Conservation (phyloP, 1,139 yeast species). For the Blastobotrys aristatus region DNA sequence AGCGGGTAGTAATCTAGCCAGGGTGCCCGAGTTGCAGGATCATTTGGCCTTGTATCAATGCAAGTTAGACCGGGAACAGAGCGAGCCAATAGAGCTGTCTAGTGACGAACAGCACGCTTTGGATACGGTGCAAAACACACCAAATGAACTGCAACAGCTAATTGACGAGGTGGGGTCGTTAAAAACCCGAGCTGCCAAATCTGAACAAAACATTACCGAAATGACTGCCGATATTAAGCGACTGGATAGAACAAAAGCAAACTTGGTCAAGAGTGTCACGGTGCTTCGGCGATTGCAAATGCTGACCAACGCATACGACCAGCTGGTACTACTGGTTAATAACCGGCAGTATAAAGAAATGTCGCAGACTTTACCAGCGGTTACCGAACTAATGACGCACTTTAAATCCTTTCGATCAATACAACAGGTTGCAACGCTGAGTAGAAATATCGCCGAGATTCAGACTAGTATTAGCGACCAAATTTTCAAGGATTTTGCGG, state of each 20-base stretch:
- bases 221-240: constrained; percentile 76
- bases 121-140: constrained; percentile 23
- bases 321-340: constrained; percentile 47
- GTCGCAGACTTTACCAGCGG: constrained; percentile 64
- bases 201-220: constrained; percentile 58
- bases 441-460: constrained; percentile 57
- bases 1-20: constrained; percentile 21
- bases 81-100: constrained; percentile 31
- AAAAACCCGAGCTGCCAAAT: constrained; percentile 45
- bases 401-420: constrained; percentile 82
- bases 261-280: constrained; percentile 78
- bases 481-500: constrained; percentile 68
- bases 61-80: constrained; percentile 43
- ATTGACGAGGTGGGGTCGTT: constrained; percentile 42
- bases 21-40: constrained; percentile 22
- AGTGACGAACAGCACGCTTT: constrained; percentile 30
- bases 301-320: constrained; percentile 72
- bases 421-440: constrained; percentile 68
- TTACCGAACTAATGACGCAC: constrained; percentile 67
- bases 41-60: constrained; percentile 42
- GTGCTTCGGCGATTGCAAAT: constrained; percentile 82
- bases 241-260: constrained; percentile 76
- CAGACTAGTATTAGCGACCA: constrained; percentile 66
- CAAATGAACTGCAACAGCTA: constrained; percentile 38
- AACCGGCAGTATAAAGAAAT: constrained; percentile 61